Percentiles rank a stretch among this genome's conserved stretches.
These are phyloP conservation scores for Metroxylon sagu DNA, from an alignment of 176 grass and related monocot species.

Conservation along the genomic window DNA sequence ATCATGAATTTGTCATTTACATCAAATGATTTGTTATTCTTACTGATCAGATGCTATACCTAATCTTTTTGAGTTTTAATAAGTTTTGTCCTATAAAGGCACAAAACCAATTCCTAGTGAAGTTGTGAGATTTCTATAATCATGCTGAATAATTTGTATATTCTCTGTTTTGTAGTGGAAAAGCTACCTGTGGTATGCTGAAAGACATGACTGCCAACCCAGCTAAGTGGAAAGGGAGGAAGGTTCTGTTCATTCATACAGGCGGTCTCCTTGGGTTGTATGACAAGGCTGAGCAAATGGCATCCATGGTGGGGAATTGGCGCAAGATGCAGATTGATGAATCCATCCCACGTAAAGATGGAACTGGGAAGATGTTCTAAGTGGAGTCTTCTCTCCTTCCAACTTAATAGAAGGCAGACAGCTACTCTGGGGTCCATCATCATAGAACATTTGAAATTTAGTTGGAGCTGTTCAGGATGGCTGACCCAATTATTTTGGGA, in stretches of 20 bases:
- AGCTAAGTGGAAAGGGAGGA: conserved; percentile 59
- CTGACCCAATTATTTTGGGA: no score
- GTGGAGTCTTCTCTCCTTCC: neutral
- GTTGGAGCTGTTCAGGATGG: no score
- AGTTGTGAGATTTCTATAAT: no score
- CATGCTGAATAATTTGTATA: neutral
- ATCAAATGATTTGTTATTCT: no score
- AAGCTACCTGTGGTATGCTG: conserved; percentile 56
- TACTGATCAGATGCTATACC: no score
- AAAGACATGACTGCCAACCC: conserved; percentile 70
- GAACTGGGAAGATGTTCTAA: conserved; percentile 95
- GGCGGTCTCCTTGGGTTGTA: conserved; percentile 93
- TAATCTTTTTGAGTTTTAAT: no score
- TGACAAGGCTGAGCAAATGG: conserved; percentile 61
- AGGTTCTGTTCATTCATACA: conserved; percentile 80
- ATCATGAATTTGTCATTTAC: no score
- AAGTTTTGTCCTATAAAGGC: no score
- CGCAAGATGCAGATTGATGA: conserved; percentile 77
- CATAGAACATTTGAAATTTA: no score
- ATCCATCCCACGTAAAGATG: conserved; percentile 53
- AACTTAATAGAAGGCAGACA: no score
- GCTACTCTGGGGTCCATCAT: no score
- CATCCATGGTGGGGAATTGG: conserved; percentile 58
- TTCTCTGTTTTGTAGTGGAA: conserved; percentile 48
- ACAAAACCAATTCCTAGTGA: no score